A percentile compares a stretch with the other conserved stretches of the same genome.
Conservation (phyloP, 768 basidiomycete genomes). For the Tricholoma sp. region DNA sequence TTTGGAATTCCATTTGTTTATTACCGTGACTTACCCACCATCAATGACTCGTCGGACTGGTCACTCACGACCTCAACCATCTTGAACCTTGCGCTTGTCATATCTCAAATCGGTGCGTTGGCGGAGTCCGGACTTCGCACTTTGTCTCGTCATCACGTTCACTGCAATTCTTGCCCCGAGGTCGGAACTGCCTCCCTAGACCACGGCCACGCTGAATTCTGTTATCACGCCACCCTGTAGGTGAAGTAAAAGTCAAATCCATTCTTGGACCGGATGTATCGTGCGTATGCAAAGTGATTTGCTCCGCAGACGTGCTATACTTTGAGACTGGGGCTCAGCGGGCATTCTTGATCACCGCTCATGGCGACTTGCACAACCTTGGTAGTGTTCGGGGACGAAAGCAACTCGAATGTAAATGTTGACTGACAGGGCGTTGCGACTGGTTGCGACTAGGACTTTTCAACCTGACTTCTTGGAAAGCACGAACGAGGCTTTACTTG, state of each 20-base stretch:
- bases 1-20: background rate
- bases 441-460: background rate
- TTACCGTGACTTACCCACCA: too few species aligned
- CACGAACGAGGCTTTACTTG: background rate
- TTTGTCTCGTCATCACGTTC: background rate
- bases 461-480: background rate
- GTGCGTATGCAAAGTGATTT: too few species aligned
- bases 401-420: background rate
- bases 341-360: background rate
- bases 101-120: background rate
- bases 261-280: background rate
- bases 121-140: background rate
- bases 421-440: background rate
- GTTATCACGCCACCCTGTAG: background rate
- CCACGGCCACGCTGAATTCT: background rate
- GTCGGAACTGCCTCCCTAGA: background rate
- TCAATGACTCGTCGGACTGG: background rate
- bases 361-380: background rate
- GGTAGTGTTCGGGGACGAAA: too few species aligned
- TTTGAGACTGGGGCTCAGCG: background rate
- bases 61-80: background rate
- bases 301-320: background rate
- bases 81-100: background rate
- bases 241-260: background rate
- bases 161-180: background rate